Evolutionary conservation across 1,284 basidiomycete genomes (phyloP), one percentile per base, ranked within the genome.

Genomic region (Agroathelia rolfsii): DNA sequence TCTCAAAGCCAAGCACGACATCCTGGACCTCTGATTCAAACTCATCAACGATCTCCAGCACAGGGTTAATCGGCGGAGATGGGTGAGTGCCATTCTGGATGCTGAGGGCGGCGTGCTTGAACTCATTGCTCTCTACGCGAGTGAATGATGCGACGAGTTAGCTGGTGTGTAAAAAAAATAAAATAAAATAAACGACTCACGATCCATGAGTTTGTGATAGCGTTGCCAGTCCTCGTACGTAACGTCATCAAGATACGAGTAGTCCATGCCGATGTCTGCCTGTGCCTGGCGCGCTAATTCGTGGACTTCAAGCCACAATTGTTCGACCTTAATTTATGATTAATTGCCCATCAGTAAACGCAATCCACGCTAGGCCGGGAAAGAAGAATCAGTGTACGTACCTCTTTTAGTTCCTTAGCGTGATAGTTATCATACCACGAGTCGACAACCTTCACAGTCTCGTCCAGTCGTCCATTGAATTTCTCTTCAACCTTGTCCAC

Each of bases 181-280:
- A 28, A 28, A 13, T 33, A 29, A 22, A 36, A 26, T 8, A 35
- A 26, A 34, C 32, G 3, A 53, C 71, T 28, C 38, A 73, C 71
- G 55, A 34, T 59, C 54, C 42, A 72, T 58, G 32, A 84, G 51
- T 32, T 70, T 70, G 42, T 85, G 81, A 44, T 84, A 85, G 17
- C 68, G 68, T 45, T 78, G 69, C 83, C 83, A 87, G 47, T 87
- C 83, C 3, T 60, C 28, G 41, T 76, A 76, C 7, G 77, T 78
- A 21, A 86, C 82, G 44, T 86, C 84, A 39, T 79, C 77, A 6
- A 87, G 58, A 78, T 80, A 87, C 1, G 80, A 72, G 50, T 86
- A 84, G 39, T 82, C 77, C 32, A 84, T 58, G 5, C 76, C 81
- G 13, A 87, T 46, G 44, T 83, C 73, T 13, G 66, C 60, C 48